Percentiles rank a stretch among this genome's conserved stretches.
Evolutionary conservation across 1,284 basidiomycete species (phyloP).

Genomic region (Calocybe gambosa): DNA sequence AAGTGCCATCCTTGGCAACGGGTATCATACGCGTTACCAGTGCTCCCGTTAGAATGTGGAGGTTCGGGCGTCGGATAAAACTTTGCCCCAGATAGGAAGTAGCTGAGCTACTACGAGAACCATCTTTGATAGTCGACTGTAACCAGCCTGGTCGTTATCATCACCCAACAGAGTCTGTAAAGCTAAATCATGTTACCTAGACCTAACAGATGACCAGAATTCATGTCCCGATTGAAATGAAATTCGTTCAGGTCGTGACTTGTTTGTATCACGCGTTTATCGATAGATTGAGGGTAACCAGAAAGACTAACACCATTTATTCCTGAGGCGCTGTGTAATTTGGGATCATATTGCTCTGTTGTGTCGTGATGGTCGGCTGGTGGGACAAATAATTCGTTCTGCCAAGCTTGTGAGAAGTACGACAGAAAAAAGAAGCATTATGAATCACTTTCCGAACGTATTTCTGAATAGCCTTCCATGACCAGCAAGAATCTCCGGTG

Average conservation of each 20-base stretch:
- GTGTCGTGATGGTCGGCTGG: conserved; percentile 19
- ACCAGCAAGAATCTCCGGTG: conserved; percentile 13
- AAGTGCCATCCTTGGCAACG: neutral
- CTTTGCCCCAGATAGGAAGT: conserved; percentile 27
- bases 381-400: conserved; percentile 11
- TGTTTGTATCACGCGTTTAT: conserved; percentile 19
- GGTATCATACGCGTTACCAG: conserved; percentile 16
- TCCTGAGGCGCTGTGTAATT: conserved; percentile 20
- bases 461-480: conserved; percentile 12
- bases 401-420: neutral
- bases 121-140: conserved; percentile 21
- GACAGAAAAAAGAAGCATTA: neutral
- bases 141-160: conserved; percentile 12
- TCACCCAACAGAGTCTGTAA: neutral
- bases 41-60: conserved; percentile 17
- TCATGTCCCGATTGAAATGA: conserved; percentile 23
- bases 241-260: conserved; percentile 17
- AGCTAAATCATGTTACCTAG: conserved; percentile 18
- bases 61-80: conserved; percentile 19
- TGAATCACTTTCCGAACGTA: conserved; percentile 12
- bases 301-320: conserved; percentile 21
- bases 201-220: conserved; percentile 25
- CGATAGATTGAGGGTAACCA: conserved; percentile 18
- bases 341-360: conserved; percentile 19
- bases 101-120: conserved; percentile 22